Evolutionary conservation across 2,329 filamentous ascomycete species (phyloP).

Genomic region (Pyrenophora seminiperda): DNA sequence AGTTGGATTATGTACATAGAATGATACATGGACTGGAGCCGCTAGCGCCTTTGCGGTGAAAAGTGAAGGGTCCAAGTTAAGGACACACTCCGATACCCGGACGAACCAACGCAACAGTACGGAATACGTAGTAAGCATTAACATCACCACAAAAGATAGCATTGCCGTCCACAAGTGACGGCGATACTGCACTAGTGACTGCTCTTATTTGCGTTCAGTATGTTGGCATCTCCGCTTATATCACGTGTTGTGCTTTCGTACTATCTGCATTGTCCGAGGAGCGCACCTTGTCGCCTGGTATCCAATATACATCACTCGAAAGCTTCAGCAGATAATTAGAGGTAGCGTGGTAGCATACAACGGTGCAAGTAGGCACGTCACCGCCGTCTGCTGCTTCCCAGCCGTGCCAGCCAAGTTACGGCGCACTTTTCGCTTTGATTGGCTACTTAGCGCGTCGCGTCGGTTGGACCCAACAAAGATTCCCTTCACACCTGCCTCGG

Average conservation of each 20-base stretch:
- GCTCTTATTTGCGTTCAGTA: too few relatives aligned
- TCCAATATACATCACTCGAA: slow-evolving; percentile 23
- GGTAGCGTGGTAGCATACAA: too few relatives aligned
- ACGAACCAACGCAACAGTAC: too few relatives aligned
- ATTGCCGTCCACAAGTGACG: neutral
- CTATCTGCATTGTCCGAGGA: slow-evolving; percentile 13
- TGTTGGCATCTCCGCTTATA: too few relatives aligned
- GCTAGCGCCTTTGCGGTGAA: too few relatives aligned
- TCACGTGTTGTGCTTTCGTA: neutral
- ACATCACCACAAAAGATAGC: neutral
- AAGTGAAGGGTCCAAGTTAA: too few relatives aligned
- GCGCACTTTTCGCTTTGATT: slow-evolving; percentile 19
- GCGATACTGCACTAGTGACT: neutral
- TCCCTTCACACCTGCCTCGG: slow-evolving; percentile 16
- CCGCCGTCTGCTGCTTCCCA: slow-evolving; percentile 7
- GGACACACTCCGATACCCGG: too few relatives aligned
- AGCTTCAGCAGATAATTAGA: slow-evolving; percentile 12
- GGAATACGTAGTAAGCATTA: too few relatives aligned
- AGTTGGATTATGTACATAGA: too few relatives aligned
- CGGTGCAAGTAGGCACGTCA: slow-evolving; percentile 11
- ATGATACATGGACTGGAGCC: too few relatives aligned
- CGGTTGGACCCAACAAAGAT: slow-evolving; percentile 18
- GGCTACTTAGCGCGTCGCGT: slow-evolving; percentile 28
- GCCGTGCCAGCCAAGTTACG: slow-evolving; percentile 3
- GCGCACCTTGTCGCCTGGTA: neutral